Percentiles rank a stretch among this genome's conserved stretches.
These are phyloP conservation scores for Brassica incana DNA, from an alignment of 345 rosid genomes.

Conservation along the genomic window DNA sequence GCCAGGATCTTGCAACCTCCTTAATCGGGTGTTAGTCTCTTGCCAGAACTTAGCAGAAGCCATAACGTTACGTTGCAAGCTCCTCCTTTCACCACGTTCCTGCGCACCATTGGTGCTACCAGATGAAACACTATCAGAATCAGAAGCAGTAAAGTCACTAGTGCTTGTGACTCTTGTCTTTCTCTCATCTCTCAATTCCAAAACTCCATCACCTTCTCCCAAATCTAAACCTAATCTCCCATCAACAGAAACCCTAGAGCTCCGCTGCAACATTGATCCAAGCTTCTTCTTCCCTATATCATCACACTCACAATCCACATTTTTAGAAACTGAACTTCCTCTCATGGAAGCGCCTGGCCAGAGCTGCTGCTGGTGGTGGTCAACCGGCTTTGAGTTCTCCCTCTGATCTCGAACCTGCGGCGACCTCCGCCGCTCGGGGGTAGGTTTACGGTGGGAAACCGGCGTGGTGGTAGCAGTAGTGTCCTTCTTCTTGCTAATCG, in stretches of 20 bases:
- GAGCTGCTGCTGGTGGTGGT: slow-evolving; percentile 51
- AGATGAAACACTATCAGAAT: slow-evolving; percentile 79
- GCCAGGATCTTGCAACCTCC: slow-evolving; percentile 83
- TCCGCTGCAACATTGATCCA: slow-evolving; percentile 50
- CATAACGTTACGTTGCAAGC: slow-evolving; percentile 45
- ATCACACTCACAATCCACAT: slow-evolving; percentile 49
- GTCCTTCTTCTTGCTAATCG: slow-evolving; percentile 76
- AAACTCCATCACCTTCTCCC: not conserved
- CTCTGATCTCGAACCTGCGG: slow-evolving; percentile 68
- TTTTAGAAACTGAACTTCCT: slow-evolving; percentile 27
- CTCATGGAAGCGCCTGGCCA: slow-evolving; percentile 81
- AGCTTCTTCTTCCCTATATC: slow-evolving; percentile 31
- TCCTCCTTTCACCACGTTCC: slow-evolving; percentile 52
- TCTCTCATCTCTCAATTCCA: not conserved
- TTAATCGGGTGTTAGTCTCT: slow-evolving; percentile 84
- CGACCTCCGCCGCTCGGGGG: slow-evolving; percentile 60
- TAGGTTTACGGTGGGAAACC: slow-evolving; percentile 49
- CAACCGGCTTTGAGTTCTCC: slow-evolving; percentile 56
- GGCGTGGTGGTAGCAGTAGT: slow-evolving; percentile 32
- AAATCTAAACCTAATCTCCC: not conserved
- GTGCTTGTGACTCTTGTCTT: not conserved
- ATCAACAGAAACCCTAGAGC: not conserved
- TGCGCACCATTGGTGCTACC: slow-evolving; percentile 65
- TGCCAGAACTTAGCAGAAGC: slow-evolving; percentile 92
- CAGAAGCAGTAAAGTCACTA: slow-evolving; percentile 52